Evolutionary conservation across 73 alveolate species (phyloP).

Genomic region (Breviolum minutum): DNA sequence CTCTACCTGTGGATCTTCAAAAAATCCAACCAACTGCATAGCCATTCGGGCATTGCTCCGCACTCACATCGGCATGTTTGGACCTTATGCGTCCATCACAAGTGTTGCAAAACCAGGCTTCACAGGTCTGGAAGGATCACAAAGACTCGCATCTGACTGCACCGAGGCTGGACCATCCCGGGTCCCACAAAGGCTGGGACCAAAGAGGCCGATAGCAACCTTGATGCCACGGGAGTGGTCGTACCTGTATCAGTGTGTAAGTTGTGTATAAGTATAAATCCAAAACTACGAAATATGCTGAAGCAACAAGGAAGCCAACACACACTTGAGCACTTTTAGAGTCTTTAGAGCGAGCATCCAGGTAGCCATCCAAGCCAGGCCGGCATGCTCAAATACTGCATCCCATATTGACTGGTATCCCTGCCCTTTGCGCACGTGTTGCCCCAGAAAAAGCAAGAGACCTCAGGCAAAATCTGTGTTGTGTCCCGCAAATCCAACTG

Average conservation of each 20-base stretch:
- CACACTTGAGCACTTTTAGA: too few species aligned
- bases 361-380: too few species aligned
- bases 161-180: background rate
- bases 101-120: background rate
- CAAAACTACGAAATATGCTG: too few species aligned
- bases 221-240: conserved; percentile 90
- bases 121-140: background rate
- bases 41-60: background rate
- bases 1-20: too few species aligned
- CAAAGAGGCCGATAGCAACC: conserved; percentile 72
- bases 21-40: conserved; percentile 1
- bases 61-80: conserved; percentile 95
- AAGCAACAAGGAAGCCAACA: too few species aligned
- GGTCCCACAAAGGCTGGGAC: background rate
- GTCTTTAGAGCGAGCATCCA: too few species aligned
- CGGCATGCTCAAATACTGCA: too few species aligned
- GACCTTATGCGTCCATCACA: conserved; percentile 10
- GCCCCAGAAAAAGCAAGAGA: conserved; percentile 89
- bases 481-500: background rate
- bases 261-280: background rate
- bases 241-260: conserved; percentile 16
- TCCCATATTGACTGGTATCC: background rate
- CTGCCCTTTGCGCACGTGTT: conserved; percentile 68
- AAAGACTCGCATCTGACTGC: background rate
- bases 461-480: background rate